These are phyloP conservation scores for Pseudozyma sp. DNA, from an alignment of 1,284 basidiomycete genomes.

Conservation along the genomic window DNA sequence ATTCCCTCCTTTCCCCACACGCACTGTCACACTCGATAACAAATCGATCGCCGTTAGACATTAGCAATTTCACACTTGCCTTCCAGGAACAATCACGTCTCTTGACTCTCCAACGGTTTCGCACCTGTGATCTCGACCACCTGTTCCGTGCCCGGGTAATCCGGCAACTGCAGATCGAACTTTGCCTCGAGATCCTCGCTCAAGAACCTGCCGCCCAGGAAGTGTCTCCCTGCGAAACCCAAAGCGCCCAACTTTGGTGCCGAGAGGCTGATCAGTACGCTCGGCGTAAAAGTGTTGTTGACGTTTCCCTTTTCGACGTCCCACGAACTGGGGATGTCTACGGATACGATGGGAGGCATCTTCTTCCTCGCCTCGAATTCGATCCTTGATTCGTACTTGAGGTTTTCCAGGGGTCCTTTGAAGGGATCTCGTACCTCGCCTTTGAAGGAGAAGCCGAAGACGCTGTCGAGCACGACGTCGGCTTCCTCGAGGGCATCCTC, in stretches of 20 bases:
- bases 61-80: too few species aligned
- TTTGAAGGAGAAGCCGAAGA: conserved; percentile 97
- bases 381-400: conserved; percentile 70
- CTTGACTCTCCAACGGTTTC: conserved; percentile 26
- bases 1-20: not conserved
- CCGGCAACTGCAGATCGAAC: conserved; percentile 54
- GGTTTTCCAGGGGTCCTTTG: conserved; percentile 77
- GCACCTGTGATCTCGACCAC: conserved; percentile 66
- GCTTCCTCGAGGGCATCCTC: conserved; percentile 72
- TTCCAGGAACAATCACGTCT: not conserved
- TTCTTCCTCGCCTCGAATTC: conserved; percentile 56
- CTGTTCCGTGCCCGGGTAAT: conserved; percentile 59
- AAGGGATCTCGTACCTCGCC: conserved; percentile 83
- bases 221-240: conserved; percentile 82
- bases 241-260: conserved; percentile 90
- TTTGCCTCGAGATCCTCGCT: conserved; percentile 69
- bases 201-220: conserved; percentile 91
- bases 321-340: conserved; percentile 98
- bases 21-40: too few species aligned
- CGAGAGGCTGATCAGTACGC: conserved; percentile 88
- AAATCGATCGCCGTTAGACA: too few species aligned
- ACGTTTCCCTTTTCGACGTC: conserved; percentile 81
- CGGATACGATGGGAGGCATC: conserved; percentile 69
- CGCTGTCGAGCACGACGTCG: conserved; percentile 91
- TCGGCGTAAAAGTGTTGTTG: conserved; percentile 75